Percentiles rank a stretch among this genome's conserved stretches.
Conservation (phyloP, 768 basidiomycete species). For the Suillus decipiens region DNA sequence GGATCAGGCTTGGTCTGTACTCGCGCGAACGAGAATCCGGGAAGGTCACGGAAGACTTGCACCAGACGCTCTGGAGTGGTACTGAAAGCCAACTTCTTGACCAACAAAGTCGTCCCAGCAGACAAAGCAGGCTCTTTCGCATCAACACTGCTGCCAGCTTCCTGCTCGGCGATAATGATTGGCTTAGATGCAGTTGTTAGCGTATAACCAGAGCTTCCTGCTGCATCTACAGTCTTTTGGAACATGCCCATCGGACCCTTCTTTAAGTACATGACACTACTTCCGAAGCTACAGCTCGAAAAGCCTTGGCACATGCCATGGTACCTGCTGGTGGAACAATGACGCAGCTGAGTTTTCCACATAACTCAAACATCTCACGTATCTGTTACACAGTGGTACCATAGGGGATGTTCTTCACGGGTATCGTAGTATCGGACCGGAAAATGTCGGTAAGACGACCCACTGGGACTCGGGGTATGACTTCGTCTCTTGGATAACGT, state of each 20-base stretch:
- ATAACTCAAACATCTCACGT: conserved; percentile 71
- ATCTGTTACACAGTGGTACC: conserved; percentile 78
- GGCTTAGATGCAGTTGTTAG: conserved; percentile 29
- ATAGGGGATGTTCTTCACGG: conserved; percentile 97
- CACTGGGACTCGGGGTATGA: no score
- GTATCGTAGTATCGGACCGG: conserved; percentile 78
- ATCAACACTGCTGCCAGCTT: conserved; percentile 30
- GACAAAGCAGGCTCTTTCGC: conserved; percentile 49
- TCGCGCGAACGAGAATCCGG: conserved; percentile 83
- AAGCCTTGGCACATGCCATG: conserved; percentile 74
- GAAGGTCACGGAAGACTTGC: conserved; percentile 70
- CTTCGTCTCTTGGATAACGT: conserved; percentile 94
- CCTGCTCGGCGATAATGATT: conserved; percentile 48
- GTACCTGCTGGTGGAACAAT: conserved; percentile 91
- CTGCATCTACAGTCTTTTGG: conserved; percentile 31
- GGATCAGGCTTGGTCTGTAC: conserved; percentile 92
- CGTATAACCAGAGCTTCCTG: conserved; percentile 26
- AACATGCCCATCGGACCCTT: conserved; percentile 90
- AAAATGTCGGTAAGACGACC: conserved; percentile 66
- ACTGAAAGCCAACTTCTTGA: conserved; percentile 96
- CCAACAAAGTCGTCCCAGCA: conserved; percentile 81
- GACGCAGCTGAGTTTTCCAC: conserved; percentile 70
- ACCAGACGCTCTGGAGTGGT: conserved; percentile 77
- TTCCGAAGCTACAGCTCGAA: conserved; percentile 84
- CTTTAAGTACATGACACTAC: conserved; percentile 90